Evolutionary conservation across 805 yeast genomes (phyloP).

Genomic region (Candida michaelii): DNA sequence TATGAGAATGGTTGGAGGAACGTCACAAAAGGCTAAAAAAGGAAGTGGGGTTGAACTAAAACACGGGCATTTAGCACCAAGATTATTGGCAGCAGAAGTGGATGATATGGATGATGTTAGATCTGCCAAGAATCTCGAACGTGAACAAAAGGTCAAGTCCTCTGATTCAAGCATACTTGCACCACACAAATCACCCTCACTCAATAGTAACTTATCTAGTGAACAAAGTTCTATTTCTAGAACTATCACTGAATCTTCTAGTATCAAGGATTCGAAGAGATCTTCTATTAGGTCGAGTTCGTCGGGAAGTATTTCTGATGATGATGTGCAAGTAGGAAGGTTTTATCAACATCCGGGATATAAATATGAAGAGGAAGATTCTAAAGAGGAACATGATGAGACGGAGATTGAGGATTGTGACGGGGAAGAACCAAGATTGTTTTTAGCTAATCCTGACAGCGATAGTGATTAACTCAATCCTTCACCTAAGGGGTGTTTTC

Average conservation of each 20-base stretch:
- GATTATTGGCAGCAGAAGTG: conserved; percentile 72
- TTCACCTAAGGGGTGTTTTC: no score
- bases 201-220: conserved; percentile 17
- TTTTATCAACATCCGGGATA: conserved; percentile 45
- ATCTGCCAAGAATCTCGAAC: not conserved
- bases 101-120: conserved; percentile 54
- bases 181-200: conserved; percentile 4
- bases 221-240: conserved; percentile 31
- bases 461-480: conserved; percentile 39
- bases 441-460: conserved; percentile 59
- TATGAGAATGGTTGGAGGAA: conserved; percentile 26
- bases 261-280: conserved; percentile 17
- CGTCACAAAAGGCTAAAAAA: conserved; percentile 28
- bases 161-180: conserved; percentile 6
- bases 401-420: conserved; percentile 16
- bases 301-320: conserved; percentile 17
- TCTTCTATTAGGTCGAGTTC: conserved; percentile 15
- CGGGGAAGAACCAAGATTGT: conserved; percentile 44
- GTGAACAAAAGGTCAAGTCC: not conserved
- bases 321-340: conserved; percentile 21
- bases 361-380: conserved; percentile 25
- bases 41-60: conserved; percentile 54
- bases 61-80: conserved; percentile 62
- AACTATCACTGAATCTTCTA: conserved; percentile 25
- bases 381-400: conserved; percentile 14